A percentile compares a stretch with the other conserved stretches of the same genome.
These are phyloP conservation scores for Epichloe hybrida DNA, from an alignment of 2,329 filamentous ascomycete genomes.

Conservation along the genomic window DNA sequence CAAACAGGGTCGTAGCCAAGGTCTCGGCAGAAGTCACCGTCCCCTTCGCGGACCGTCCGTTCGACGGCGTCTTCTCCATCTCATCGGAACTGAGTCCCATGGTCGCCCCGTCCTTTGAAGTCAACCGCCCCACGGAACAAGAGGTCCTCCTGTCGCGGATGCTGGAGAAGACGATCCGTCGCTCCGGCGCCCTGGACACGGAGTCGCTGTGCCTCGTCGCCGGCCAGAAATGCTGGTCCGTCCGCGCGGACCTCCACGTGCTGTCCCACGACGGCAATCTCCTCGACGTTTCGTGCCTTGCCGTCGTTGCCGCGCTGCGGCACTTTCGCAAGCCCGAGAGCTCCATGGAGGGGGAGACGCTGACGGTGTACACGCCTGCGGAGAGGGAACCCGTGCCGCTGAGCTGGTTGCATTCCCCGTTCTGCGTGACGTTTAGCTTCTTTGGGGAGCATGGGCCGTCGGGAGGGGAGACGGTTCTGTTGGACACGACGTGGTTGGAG, in stretches of 20 bases:
- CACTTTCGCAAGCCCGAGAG: conserved; percentile 90
- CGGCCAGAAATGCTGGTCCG: conserved; percentile 78
- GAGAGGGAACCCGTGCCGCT: conserved; percentile 85
- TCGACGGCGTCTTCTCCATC: conserved; percentile 92
- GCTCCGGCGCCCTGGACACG: conserved; percentile 84
- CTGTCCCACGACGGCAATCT: conserved; percentile 84
- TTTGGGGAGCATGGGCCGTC: conserved; percentile 56
- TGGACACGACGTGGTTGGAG: conserved; percentile 63
- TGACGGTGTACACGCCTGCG: conserved; percentile 70
- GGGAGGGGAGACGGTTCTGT: conserved; percentile 38
- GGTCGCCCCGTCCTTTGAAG: conserved; percentile 80
- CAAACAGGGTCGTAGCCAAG: conserved; percentile 59
- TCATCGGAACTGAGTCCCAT: conserved; percentile 83
- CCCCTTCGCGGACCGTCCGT: conserved; percentile 76
- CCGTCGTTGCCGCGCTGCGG: conserved; percentile 73
- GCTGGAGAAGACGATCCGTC: conserved; percentile 86
- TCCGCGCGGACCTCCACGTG: conserved; percentile 85
- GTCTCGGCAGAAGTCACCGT: conserved; percentile 80
- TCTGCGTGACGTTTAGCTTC: conserved; percentile 82
- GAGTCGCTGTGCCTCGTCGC: conserved; percentile 91
- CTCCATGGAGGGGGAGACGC: conserved; percentile 66
- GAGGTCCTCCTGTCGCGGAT: conserved; percentile 78
- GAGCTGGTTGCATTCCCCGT: conserved; percentile 81
- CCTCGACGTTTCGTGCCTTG: conserved; percentile 73
- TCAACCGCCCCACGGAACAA: conserved; percentile 67